phyloP scores from a whole-genome alignment of 257 asterid species.

The Solanum chilense region DNA sequence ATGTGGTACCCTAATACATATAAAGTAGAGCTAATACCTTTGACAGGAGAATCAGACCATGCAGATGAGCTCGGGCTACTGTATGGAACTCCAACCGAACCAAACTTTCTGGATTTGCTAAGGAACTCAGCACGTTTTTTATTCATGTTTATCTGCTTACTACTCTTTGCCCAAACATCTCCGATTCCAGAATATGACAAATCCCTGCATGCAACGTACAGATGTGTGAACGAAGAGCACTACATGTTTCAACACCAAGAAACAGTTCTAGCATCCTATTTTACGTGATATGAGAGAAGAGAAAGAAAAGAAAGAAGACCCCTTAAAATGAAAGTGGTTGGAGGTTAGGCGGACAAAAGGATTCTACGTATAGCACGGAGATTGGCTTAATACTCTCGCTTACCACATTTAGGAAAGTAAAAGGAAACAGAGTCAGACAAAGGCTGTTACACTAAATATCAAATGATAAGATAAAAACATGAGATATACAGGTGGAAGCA shows the following conservation, averaged over 20 bases:
- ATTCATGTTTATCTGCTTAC: slow-evolving; percentile 14
- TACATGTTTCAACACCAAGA: not conserved
- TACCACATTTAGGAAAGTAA: not conserved
- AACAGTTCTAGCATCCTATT: slow-evolving; percentile 1
- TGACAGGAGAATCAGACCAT: slow-evolving; percentile 34
- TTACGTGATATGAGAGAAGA: not conserved
- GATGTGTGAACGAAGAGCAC: not conserved
- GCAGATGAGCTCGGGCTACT: slow-evolving; percentile 30
- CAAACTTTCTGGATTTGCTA: slow-evolving; percentile 32
- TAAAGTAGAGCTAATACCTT: slow-evolving; percentile 23
- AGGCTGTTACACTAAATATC: not conserved
- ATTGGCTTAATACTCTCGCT: not conserved
- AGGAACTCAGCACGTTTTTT: slow-evolving; percentile 57
- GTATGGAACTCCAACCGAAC: slow-evolving; percentile 28
- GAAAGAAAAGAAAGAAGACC: not conserved
- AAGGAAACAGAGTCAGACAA: not conserved
- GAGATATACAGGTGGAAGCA: not conserved
- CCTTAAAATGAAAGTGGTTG: not conserved
- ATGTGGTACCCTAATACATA: not conserved
- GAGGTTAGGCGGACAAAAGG: not conserved
- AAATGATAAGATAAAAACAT: not conserved
- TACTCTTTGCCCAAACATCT: slow-evolving; percentile 24
- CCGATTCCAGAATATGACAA: slow-evolving; percentile 20
- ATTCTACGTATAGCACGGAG: not conserved
- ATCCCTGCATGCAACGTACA: slow-evolving; percentile 24